Conservation (phyloP, 169 alveolate genomes). For the Sarcocystis neurona region DNA sequence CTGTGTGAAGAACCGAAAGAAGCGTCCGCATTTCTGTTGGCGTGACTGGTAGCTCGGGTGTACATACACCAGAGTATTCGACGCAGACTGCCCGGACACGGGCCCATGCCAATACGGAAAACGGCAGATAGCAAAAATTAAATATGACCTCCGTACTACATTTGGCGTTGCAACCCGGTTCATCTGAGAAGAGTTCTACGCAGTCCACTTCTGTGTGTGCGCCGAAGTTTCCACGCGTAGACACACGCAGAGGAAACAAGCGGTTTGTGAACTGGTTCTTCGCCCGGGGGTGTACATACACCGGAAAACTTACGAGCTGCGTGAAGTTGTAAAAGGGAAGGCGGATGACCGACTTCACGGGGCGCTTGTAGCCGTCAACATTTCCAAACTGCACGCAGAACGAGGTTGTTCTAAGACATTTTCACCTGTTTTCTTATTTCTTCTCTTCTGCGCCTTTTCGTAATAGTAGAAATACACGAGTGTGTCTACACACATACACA, state of each 20-base stretch:
- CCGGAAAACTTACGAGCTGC: conserved; percentile 40
- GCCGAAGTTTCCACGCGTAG: not conserved
- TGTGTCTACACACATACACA: no score
- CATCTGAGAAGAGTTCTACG: not conserved
- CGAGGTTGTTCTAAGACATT: no score
- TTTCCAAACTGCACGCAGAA: conserved; percentile 62
- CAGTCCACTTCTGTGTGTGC: not conserved
- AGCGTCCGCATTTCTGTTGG: no score
- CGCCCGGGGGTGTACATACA: not conserved
- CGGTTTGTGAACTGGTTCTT: not conserved
- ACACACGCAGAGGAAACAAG: not conserved
- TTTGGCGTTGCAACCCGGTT: not conserved
- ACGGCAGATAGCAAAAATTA: not conserved
- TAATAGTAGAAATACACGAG: no score
- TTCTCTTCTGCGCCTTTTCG: no score
- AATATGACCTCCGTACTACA: not conserved
- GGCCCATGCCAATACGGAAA: no score
- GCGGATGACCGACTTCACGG: conserved; percentile 52
- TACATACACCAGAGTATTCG: no score
- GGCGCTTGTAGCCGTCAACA: conserved; percentile 42
- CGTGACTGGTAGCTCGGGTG: no score
- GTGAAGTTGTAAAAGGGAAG: conserved; percentile 54
- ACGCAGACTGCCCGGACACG: no score
- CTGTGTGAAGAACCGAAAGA: no score
- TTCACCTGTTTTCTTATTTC: no score